Percentiles rank a stretch among this genome's conserved stretches.
Conservation (phyloP, 2,329 filamentous ascomycete genomes). For the Sphaceloma murrayae region DNA sequence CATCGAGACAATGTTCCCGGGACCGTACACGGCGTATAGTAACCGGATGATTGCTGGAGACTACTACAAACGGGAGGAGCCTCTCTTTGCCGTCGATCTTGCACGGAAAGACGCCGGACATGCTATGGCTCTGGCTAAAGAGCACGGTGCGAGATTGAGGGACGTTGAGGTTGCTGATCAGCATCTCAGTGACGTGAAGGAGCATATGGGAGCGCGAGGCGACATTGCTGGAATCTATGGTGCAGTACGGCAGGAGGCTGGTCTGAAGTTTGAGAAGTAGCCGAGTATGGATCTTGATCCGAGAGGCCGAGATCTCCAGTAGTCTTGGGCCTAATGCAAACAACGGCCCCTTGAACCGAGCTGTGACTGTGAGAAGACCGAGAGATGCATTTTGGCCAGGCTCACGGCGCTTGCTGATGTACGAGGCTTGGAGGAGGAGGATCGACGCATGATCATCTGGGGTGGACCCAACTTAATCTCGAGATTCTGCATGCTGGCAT, state of each 20-base stretch:
- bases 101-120: constrained; percentile 75
- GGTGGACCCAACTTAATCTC: no score
- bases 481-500: no score
- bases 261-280: constrained; percentile 56
- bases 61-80: constrained; percentile 64
- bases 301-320: constrained; percentile 7
- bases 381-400: no score
- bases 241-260: constrained; percentile 62
- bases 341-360: no score
- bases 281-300: not conserved
- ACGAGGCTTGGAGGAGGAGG: not conserved
- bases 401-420: constrained; percentile 10
- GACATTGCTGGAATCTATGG: constrained; percentile 81
- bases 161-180: constrained; percentile 58
- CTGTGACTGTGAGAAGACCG: no score
- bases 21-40: constrained; percentile 65
- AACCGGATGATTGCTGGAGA: constrained; percentile 64
- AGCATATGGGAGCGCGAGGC: constrained; percentile 58
- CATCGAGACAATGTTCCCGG: constrained; percentile 64
- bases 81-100: constrained; percentile 74
- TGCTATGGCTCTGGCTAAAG: constrained; percentile 56
- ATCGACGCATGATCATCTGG: not conserved
- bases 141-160: constrained; percentile 52
- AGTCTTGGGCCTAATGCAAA: not conserved
- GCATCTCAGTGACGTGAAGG: constrained; percentile 60